These are phyloP conservation scores for Geotrichum klebahnii DNA, from an alignment of 1,139 yeast species.

Conservation along the genomic window DNA sequence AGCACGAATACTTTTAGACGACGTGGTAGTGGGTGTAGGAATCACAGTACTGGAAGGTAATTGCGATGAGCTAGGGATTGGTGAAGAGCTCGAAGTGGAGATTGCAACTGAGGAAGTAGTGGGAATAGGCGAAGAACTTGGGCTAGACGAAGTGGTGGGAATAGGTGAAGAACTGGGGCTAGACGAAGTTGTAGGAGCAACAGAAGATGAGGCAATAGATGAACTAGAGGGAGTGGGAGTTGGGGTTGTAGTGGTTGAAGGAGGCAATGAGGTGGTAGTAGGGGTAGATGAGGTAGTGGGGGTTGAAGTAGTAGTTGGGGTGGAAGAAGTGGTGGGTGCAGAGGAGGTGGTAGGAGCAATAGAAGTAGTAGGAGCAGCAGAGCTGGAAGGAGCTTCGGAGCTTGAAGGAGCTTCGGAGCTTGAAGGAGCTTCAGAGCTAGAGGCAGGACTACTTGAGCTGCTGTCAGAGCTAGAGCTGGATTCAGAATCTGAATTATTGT, in stretches of 20 bases:
- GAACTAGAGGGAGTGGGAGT: not conserved
- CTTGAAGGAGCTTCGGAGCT: no score
- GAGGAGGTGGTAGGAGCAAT: no score
- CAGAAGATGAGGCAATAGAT: no score
- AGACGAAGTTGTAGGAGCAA: slow-evolving; percentile 3
- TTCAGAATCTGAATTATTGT: no score
- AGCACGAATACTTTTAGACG: no score
- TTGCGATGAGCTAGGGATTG: not conserved
- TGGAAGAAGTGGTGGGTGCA: not conserved
- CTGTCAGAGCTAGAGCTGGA: no score
- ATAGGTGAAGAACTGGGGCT: slow-evolving; percentile 1
- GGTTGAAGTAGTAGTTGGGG: slow-evolving; percentile 1
- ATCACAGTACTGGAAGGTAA: not conserved
- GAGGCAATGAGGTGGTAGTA: not conserved
- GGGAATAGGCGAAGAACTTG: slow-evolving; percentile 1
- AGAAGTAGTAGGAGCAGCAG: no score
- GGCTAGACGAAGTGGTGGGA: not conserved
- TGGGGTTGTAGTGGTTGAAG: slow-evolving; percentile 8
- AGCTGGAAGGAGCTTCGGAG: no score
- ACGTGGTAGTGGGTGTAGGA: not conserved
- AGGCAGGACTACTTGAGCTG: no score
- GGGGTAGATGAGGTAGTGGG: slow-evolving; percentile 5
- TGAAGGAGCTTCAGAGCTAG: no score
- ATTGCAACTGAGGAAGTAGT: slow-evolving; percentile 1
- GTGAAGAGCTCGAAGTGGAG: not conserved